Conservation (phyloP, 2,329 filamentous ascomycete genomes). For the Cadophora gregata region DNA sequence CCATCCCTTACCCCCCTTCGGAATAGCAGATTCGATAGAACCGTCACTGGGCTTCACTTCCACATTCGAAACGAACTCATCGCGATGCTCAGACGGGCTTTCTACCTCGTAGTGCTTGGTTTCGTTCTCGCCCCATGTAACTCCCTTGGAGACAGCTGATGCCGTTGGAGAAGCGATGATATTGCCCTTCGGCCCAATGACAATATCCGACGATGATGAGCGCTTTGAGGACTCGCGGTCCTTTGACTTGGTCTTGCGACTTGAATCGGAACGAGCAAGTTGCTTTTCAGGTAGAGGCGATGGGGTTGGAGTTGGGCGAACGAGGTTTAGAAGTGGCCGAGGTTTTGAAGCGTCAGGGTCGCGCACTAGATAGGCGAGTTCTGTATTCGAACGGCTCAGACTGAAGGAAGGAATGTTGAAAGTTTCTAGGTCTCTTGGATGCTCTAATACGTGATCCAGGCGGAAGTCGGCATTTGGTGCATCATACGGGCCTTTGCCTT, state of each 20-base stretch:
- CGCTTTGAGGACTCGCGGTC: conserved; percentile 24
- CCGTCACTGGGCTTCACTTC: conserved; percentile 39
- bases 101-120: conserved; percentile 68
- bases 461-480: conserved; percentile 68
- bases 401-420: conserved; percentile 43
- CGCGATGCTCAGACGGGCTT: conserved; percentile 54
- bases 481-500: conserved; percentile 57
- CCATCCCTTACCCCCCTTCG: conserved; percentile 51
- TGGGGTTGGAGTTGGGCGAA: conserved; percentile 62
- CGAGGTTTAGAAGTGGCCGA: conserved; percentile 64
- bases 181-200: conserved; percentile 51
- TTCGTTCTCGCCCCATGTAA: conserved; percentile 70
- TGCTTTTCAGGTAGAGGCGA: conserved; percentile 57
- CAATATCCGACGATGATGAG: conserved; percentile 44
- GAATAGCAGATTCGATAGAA: conserved; percentile 43
- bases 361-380: conserved; percentile 32
- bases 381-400: conserved; percentile 49
- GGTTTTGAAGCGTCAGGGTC: conserved; percentile 38
- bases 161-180: conserved; percentile 50
- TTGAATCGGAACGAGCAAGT: conserved; percentile 30
- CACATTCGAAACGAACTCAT: conserved; percentile 39
- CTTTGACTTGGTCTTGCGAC: conserved; percentile 24
- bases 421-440: conserved; percentile 54
- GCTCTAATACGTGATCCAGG: conserved; percentile 62
- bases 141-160: conserved; percentile 58